These are phyloP conservation scores for Globisporangium paroecandrum DNA, from an alignment of 352 stramenopile genomes.

Conservation along the genomic window DNA sequence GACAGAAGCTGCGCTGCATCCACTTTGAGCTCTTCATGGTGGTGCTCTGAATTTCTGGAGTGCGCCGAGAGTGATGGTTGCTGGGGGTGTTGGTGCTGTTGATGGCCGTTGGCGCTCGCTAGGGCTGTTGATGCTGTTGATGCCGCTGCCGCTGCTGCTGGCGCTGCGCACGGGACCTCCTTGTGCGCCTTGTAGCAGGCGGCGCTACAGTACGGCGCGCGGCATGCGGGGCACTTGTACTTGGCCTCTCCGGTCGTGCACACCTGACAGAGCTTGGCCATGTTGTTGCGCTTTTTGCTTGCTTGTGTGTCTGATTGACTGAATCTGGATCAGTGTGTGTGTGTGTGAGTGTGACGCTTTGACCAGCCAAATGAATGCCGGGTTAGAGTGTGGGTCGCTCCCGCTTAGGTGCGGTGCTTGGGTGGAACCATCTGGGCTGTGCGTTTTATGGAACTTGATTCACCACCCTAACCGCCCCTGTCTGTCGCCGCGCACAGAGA, in stretches of 20 bases:
- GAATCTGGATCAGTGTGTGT: constrained; percentile 6
- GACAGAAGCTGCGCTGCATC: constrained; percentile 44
- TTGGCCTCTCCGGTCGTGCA: constrained; percentile 56
- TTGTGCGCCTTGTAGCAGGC: constrained; percentile 83
- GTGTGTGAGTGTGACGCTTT: constrained; percentile 11
- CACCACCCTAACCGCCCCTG: background rate
- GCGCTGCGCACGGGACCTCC: constrained; percentile 46
- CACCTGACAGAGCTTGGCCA: constrained; percentile 51
- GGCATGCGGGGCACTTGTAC: constrained; percentile 82
- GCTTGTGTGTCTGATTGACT: background rate
- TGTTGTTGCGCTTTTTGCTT: constrained; percentile 16
- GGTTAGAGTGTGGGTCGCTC: background rate
- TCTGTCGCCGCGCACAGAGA: background rate
- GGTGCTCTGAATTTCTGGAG: constrained; percentile 4
- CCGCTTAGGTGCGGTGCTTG: constrained; percentile 8
- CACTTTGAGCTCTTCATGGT: constrained; percentile 26
- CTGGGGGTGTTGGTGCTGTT: constrained; percentile 1
- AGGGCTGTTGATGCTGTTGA: constrained; percentile 2
- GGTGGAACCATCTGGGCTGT: background rate
- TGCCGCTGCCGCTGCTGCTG: background rate
- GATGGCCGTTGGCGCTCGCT: constrained; percentile 2
- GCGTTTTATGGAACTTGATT: constrained; percentile 4
- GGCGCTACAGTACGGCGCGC: constrained; percentile 68
- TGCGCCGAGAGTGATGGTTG: constrained; percentile 7
- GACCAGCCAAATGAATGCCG: constrained; percentile 8